A percentile compares a stretch with the other conserved stretches of the same genome.
Conservation (phyloP, 2,329 filamentous ascomycete genomes). For the Claviceps quebecensis region DNA sequence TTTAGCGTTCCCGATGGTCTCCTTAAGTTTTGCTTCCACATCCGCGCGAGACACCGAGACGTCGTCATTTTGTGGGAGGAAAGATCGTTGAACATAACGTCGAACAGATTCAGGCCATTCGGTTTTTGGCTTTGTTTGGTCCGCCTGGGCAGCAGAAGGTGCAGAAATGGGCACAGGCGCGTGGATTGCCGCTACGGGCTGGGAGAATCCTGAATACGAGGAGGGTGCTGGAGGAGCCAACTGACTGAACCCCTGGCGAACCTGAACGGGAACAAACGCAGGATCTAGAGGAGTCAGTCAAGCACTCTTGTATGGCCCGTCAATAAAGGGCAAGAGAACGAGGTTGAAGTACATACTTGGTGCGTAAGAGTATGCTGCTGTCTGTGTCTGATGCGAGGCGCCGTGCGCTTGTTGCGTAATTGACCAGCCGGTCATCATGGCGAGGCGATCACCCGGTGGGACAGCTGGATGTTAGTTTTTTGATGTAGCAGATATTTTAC, state of each 20-base stretch:
- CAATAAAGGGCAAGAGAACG: not conserved
- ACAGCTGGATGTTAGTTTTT: slow-evolving; percentile 6
- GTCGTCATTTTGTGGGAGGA: slow-evolving; percentile 58
- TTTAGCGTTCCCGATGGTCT: slow-evolving; percentile 71
- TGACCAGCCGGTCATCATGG: slow-evolving; percentile 25
- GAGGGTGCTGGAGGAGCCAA: slow-evolving; percentile 24
- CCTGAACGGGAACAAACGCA: slow-evolving; percentile 47
- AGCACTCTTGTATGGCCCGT: not conserved
- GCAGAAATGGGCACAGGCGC: slow-evolving; percentile 17
- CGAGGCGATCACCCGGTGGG: slow-evolving; percentile 2
- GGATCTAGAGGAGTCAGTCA: slow-evolving; percentile 26
- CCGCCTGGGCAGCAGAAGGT: slow-evolving; percentile 12
- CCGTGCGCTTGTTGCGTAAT: slow-evolving; percentile 26
- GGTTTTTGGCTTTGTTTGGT: slow-evolving; percentile 43
- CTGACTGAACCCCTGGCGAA: slow-evolving; percentile 44
- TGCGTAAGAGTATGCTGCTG: slow-evolving; percentile 24
- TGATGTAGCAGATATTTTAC: not conserved
- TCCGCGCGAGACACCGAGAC: slow-evolving; percentile 49
- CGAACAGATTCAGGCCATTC: slow-evolving; percentile 76
- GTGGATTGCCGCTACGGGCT: slow-evolving; percentile 14
- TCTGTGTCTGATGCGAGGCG: slow-evolving; percentile 22
- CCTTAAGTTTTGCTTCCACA: slow-evolving; percentile 73
- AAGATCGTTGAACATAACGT: slow-evolving; percentile 78
- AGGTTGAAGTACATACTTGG: slow-evolving; percentile 18
- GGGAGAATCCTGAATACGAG: slow-evolving; percentile 18